These are phyloP conservation scores for Fomitopsis schrenkii DNA, from an alignment of 1,284 basidiomycete genomes.

Conservation along the genomic window DNA sequence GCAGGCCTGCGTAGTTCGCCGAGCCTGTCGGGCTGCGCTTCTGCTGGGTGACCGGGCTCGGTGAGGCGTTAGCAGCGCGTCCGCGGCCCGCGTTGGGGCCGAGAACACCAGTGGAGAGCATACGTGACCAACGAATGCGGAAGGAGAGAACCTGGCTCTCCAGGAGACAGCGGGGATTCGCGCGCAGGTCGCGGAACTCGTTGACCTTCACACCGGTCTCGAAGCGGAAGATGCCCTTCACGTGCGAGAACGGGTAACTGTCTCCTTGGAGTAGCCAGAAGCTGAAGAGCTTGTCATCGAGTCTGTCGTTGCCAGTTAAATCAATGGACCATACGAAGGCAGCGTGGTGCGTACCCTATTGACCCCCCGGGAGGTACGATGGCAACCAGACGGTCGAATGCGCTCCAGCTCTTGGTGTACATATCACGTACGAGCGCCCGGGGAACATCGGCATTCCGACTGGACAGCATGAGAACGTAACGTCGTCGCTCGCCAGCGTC, in stretches of 20 bases:
- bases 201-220: slow-evolving; percentile 81
- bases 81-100: slow-evolving; percentile 35
- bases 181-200: slow-evolving; percentile 80
- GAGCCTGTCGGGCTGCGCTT: slow-evolving; percentile 21
- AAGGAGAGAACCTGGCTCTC: slow-evolving; percentile 76
- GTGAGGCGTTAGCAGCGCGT: slow-evolving; percentile 29
- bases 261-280: slow-evolving; percentile 84
- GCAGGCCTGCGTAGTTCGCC: slow-evolving; percentile 50
- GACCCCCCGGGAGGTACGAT: slow-evolving; percentile 85
- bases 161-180: slow-evolving; percentile 77
- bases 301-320: slow-evolving; percentile 35
- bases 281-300: slow-evolving; percentile 84
- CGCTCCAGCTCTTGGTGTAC: slow-evolving; percentile 89
- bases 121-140: slow-evolving; percentile 72
- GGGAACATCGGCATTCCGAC: slow-evolving; percentile 80
- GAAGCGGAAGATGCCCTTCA: slow-evolving; percentile 84
- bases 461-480: slow-evolving; percentile 66
- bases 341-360: slow-evolving; percentile 59
- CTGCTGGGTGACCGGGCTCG: slow-evolving; percentile 28
- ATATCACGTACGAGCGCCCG: slow-evolving; percentile 79
- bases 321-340: not conserved
- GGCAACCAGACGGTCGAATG: slow-evolving; percentile 77
- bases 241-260: slow-evolving; percentile 62
- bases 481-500: slow-evolving; percentile 66
- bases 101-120: slow-evolving; percentile 58